Evolutionary conservation across 2,329 filamentous ascomycete species (phyloP), one percentile per base, ranked within the genome.

Genomic region (Colletotrichum liaoningense): DNA sequence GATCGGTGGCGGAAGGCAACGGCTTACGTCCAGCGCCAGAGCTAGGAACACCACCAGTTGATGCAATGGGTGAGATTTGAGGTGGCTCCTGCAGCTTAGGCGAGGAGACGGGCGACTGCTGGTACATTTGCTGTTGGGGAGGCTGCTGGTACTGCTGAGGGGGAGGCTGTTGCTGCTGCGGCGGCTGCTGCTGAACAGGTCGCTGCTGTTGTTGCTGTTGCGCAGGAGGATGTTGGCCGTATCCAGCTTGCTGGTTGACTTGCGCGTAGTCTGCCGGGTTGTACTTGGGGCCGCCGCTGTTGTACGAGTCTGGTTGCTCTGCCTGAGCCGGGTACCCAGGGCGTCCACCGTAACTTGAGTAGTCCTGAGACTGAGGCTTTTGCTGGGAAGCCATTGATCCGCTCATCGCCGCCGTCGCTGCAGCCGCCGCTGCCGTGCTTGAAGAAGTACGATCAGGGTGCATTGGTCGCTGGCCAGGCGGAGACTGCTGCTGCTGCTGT

Each of bases 191-290:
- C 75, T 75, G 80, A 75, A 81, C 75, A 62, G 77, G 81, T 14
- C 75, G 77, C 57, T 49, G 42, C 42, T 49, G 77, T 57, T 80
- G 81, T 42, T 83, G 81, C 35, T 83, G 79, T 52, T 85, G 81
- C 35, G 63, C 68, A 19, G 71, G 42, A 63, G 67, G 59, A 67
- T 74, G 69, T 67, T 67, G 59, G 59, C 81, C 83, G 76, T 88
- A 91, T 66, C 82, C 88, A 77, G 90, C 88, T 79, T 88, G 91
- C 67, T 82, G 86, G 78, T 85, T 88, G 77, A 91, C 88, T 79
- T 88, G 90, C 72, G 92, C 93, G 80, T 95, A 97, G 75, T 93
- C 92, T 28, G 90, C 91, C 33, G 94, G 94, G 80, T 97, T 94
- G 81, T 97, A 97, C 77, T 90, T 91, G 54, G 91, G 86, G 76